Base-by-base conservation (phyloP, 2,329 filamentous ascomycete species). In the Trichoderma cornu-damae region DNA sequence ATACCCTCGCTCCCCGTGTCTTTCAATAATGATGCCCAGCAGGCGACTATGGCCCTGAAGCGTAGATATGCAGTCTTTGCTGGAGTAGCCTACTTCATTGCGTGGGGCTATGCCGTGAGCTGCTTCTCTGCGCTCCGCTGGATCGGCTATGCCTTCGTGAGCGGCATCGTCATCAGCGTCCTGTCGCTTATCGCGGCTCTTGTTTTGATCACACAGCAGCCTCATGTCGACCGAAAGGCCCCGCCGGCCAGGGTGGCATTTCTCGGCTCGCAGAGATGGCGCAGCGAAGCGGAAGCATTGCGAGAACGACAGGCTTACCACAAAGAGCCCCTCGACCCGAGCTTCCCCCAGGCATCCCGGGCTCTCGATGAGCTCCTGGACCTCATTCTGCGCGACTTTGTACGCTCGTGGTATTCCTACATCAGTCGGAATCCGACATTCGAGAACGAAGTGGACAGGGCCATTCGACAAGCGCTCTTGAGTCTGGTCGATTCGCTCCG, bases 381-480 rank as follows among this genome's bases (percentile, higher is more conserved):
- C 50, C 76, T 91, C 52, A 82, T 96, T 52, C 73, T 90, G 62
- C 82, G 89, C 62, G 90, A 96, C 70, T 96, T 96, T 69, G 84
- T 99, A 58, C 83, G 81, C 58, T 87, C 86, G 46, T 99, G 94
- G 94, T 97, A 96, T 71, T 81, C 79, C 30, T 82, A 85, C 66
- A 96, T 99, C 68, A 96, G 90, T 74, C 81, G 79, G 61, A 90
- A 87, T 66, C 84, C 87, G 1, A 80, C 82, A 0, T 99, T 99
- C 66, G 78, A 87, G 57, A 88, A 96, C 69, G 88, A 96, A 72
- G 87, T 97, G 58, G 93, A 99, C 71, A 85, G 81, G 63, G 82
- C 85, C 4, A 83, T 96, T 62, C 85, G 94, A 44, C 75, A 82
- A 59, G 90, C 89, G 11, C 73, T 97, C 60, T 77, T 79, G 48